A percentile compares a stretch with the other conserved stretches of the same genome.
Evolutionary conservation across 768 basidiomycete species (phyloP).

Genomic region (Auricularia heimuer): DNA sequence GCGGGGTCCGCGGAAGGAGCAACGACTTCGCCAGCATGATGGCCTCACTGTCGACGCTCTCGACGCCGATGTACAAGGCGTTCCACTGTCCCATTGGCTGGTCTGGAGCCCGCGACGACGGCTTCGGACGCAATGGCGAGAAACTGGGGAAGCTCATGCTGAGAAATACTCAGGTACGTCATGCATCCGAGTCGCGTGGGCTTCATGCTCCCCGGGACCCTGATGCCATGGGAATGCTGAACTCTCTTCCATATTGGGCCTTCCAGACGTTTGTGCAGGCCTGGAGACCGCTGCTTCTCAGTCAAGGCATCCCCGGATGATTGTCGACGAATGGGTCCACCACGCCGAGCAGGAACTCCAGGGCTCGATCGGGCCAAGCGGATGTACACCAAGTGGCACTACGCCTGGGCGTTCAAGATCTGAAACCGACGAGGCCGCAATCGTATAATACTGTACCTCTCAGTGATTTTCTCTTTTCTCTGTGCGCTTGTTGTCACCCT

Average conservation of each 20-base stretch:
- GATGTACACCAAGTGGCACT: not conserved
- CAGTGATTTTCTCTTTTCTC: too few relatives aligned
- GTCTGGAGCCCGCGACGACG: constrained; percentile 9
- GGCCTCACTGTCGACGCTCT: not conserved
- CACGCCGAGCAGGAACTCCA: not conserved
- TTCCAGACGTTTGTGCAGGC: not conserved
- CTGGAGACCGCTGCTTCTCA: not conserved
- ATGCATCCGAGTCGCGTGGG: constrained; percentile 20
- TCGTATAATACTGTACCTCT: too few relatives aligned
- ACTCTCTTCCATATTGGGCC: not conserved
- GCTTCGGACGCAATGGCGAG: constrained; percentile 11
- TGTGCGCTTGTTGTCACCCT: too few relatives aligned
- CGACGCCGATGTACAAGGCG: not conserved
- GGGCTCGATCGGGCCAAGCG: not conserved
- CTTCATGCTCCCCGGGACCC: constrained; percentile 25
- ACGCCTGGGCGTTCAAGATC: not conserved
- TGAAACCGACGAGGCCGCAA: not conserved
- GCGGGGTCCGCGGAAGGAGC: constrained; percentile 9
- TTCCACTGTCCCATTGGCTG: constrained; percentile 16
- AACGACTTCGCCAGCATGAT: not conserved
- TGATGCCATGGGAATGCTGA: not conserved
- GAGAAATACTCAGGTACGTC: constrained; percentile 12
- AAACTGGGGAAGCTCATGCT: constrained; percentile 13
- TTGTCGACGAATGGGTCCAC: not conserved
- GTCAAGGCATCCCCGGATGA: not conserved